Base-by-base conservation (phyloP, 495 filamentous ascomycete genomes). In the Aspergillus ostianus region DNA sequence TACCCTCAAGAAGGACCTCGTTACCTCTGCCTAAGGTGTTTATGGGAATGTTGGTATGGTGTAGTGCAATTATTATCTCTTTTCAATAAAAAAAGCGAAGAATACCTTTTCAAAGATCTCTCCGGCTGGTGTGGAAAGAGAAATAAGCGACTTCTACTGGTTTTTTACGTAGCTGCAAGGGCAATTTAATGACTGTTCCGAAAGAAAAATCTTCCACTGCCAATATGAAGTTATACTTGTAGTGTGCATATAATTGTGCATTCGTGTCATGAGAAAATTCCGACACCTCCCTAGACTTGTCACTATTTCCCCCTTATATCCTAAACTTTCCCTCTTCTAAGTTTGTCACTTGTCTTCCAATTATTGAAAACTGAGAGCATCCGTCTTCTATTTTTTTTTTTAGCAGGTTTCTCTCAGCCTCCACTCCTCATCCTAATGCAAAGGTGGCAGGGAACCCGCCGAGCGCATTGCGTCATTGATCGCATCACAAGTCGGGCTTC, bases 1-100 rank as follows among this genome's bases (percentile, higher is more conserved):
- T 80, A 95, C 92, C 50, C 89, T 99, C 88, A 99, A 99, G 92
- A 98, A 98, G 90, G 93, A 98, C 72, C 81, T 97, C 64, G 80
- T 77, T 68, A 73, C 85, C 73, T 78, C 84, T 81, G 82, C 86
- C 72, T 93, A 89, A 83, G 77, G 74, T 80, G 79, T 84, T 81
- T 80, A 70, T 73, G 66, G 36, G 36, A 41, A 70, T 60, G 63
- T 66, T 69, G 70, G 70, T 64, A 63, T 67, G 69, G 66, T 70
- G 62, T 73, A 70, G 76, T 73, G 70, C 69, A 65, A 58, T 72
- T 77, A 72, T 71, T 71, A 73, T 77, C 60, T 60, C 60, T 73
- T 41, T 84, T 83, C 72, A 74, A 73, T 76, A 71, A 76, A 68
- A 65, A 76, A 76, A 73, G 76, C 73, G 72, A 41, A 41, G 36